Conservation (phyloP, 129 eudicot genomes). For the Flaveria trinervia region DNA sequence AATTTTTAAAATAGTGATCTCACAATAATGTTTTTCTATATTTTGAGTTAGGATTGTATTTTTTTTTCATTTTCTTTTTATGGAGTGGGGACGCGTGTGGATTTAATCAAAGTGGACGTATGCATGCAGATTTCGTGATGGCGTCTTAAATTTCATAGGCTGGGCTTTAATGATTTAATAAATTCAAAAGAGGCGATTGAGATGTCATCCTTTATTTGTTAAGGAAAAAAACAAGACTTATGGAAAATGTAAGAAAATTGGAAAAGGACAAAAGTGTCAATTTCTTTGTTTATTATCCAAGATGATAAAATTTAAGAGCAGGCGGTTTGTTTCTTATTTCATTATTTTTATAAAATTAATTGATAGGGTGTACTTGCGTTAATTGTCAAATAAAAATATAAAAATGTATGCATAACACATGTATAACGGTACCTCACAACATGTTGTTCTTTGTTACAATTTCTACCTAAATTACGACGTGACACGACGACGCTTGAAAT, state of each 20-base stretch:
- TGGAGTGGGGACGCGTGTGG: slow-evolving; percentile 35
- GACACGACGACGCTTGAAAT: no score
- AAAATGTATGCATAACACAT: no score
- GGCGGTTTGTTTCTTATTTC: not conserved
- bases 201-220: slow-evolving; percentile 16
- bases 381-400: no score
- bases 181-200: slow-evolving; percentile 33
- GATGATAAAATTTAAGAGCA: slow-evolving; percentile 20
- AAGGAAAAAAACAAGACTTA: not conserved
- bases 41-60: not conserved
- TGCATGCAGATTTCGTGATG: slow-evolving; percentile 48
- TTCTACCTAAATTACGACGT: no score
- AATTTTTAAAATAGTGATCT: not conserved
- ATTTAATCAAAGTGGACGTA: slow-evolving; percentile 38
- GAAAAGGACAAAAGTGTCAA: slow-evolving; percentile 27
- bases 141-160: slow-evolving; percentile 36
- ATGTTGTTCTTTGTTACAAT: no score
- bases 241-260: not conserved
- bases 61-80: not conserved
- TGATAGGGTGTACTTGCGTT: no score
- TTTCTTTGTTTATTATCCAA: slow-evolving; percentile 1
- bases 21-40: not conserved
- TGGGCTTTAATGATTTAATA: slow-evolving; percentile 25
- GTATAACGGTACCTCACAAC: no score
- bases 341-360: no score